phyloP scores from a whole-genome alignment of 768 basidiomycete species.

The Termitomyces heimii region DNA sequence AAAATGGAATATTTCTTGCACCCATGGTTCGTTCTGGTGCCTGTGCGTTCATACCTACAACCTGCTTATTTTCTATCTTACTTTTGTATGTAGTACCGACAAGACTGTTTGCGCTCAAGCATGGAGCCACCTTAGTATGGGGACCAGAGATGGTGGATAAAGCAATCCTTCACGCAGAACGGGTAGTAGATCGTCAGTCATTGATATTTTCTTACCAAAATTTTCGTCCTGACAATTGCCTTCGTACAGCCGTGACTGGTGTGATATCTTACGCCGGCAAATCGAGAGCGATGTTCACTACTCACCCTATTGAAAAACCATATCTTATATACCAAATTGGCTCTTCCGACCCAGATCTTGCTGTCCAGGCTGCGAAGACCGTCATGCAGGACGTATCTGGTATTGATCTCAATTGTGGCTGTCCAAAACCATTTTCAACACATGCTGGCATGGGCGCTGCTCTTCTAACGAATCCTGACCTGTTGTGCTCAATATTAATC shows the following conservation, averaged over 20 bases:
- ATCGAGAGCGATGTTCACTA: slow-evolving; percentile 82
- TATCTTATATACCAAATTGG: slow-evolving; percentile 96
- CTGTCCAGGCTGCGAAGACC: slow-evolving; percentile 84
- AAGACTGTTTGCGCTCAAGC: slow-evolving; percentile 80
- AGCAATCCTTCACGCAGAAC: slow-evolving; percentile 81
- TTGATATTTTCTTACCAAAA: slow-evolving; percentile 3
- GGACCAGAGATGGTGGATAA: slow-evolving; percentile 95
- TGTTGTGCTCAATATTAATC: slow-evolving; percentile 82
- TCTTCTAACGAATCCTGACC: slow-evolving; percentile 84
- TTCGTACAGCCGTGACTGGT: slow-evolving; percentile 64
- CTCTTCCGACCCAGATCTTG: slow-evolving; percentile 81
- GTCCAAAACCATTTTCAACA: slow-evolving; percentile 94
- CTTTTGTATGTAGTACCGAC: slow-evolving; percentile 61
- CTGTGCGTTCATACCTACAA: slow-evolving; percentile 39
- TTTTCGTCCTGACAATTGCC: neutral
- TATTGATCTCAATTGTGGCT: slow-evolving; percentile 96
- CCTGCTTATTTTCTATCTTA: slow-evolving; percentile 6
- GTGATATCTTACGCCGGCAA: slow-evolving; percentile 84
- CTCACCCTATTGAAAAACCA: slow-evolving; percentile 91
- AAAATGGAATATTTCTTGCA: slow-evolving; percentile 88
- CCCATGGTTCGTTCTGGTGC: slow-evolving; percentile 98
- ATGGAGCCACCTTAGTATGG: slow-evolving; percentile 95
- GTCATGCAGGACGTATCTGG: slow-evolving; percentile 89
- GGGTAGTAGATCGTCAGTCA: slow-evolving; percentile 81
- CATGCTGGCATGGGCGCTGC: slow-evolving; percentile 97